phyloP scores from a whole-genome alignment of 2,329 filamentous ascomycete species.

The Nothophaeocryptopus gaeumannii region DNA sequence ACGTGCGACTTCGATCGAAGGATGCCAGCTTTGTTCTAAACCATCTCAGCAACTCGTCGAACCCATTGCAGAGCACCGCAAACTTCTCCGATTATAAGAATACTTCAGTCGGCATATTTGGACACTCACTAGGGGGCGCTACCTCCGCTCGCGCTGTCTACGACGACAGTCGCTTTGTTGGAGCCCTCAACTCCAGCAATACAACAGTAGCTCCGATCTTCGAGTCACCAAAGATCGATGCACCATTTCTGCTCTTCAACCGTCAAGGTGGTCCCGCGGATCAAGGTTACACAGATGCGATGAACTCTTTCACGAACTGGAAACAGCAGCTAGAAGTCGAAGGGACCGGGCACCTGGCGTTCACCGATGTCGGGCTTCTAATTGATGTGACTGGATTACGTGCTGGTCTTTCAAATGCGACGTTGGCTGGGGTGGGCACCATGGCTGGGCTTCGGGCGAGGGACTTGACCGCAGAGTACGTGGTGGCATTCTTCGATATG shows the following conservation, averaged over 20 bases:
- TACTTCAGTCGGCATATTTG: constrained; percentile 36
- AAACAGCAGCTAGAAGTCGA: constrained; percentile 9
- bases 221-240: background rate
- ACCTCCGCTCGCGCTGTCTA: constrained; percentile 36
- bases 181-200: constrained; percentile 31
- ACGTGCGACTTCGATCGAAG: constrained; percentile 16
- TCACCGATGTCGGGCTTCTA: constrained; percentile 15
- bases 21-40: constrained; percentile 42
- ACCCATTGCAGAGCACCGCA: background rate
- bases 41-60: constrained; percentile 22
- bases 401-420: background rate
- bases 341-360: constrained; percentile 8
- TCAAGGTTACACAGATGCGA: constrained; percentile 6
- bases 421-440: constrained; percentile 1
- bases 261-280: constrained; percentile 4
- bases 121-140: constrained; percentile 37
- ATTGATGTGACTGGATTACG: constrained; percentile 11
- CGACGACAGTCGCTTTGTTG: constrained; percentile 35
- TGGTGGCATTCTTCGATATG: constrained; percentile 1
- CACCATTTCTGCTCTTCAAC: constrained; percentile 4
- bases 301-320: constrained; percentile 6
- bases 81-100: constrained; percentile 21
- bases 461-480: background rate
- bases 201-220: constrained; percentile 5
- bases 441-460: constrained; percentile 5